Base-by-base conservation (phyloP, 352 stramenopile species). In the Globisporangium middletonii region DNA sequence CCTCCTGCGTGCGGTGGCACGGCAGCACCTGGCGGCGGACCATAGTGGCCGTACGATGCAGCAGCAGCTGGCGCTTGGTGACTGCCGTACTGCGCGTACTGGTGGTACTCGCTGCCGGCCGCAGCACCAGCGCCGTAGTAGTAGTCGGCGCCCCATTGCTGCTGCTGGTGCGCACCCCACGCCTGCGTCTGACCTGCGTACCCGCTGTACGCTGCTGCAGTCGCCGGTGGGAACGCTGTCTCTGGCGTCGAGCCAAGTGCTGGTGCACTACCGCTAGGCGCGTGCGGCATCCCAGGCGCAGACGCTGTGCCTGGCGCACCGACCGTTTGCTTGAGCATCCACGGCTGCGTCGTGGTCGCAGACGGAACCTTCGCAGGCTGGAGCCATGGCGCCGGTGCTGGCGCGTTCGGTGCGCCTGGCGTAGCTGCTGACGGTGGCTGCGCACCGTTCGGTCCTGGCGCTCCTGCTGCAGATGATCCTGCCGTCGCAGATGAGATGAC, bases 401-500 rank as follows among this genome's bases (percentile, higher is more conserved):
- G 18, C 43, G 43, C 18, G 11, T 7, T 5, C 2, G 43, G 43
- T 15, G 43, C n/a, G 2, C 9, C 16, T 30, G 73, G 49, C 19
- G 57, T 30, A 15, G 57, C 27, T 2, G 45, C 46, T n/a, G 28
- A 8, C 11, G n/a, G 6, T 33, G 43, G n/a, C 50, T 30, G 42
- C 9, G 33, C 8, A 2, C 41, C 27, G 18, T 19, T 19, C 23
- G 19, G 27, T 19, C 18, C 18, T 8, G 2, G 1, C 3, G 18
- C 30, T 3, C 23, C 2, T 1, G 19, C 19, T 16, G 35, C 7
- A 6, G 26, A 4, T 9, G 61, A 58, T 23, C 57, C 54, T 49
- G 79, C 88, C 26, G 68, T 68, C 5, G 81, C 77, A 8, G 73
- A 72, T 49, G 83, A 88, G 28, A 83, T 84, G 11, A 88, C 58